Percentiles rank a stretch among this genome's conserved stretches.
phyloP scores from a whole-genome alignment of 495 filamentous ascomycete genomes.

The Podospora didyma region DNA sequence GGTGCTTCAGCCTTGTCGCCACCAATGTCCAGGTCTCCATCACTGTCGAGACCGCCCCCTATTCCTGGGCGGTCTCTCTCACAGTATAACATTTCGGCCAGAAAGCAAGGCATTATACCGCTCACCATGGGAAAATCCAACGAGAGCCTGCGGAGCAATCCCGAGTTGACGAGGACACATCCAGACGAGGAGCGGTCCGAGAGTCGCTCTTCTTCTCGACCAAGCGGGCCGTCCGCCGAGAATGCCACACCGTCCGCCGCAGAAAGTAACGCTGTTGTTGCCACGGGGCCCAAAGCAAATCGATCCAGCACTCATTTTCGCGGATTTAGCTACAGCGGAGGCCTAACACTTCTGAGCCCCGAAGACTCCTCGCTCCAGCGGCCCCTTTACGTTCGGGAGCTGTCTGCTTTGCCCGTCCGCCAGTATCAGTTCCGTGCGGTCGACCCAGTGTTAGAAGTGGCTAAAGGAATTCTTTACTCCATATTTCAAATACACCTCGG shows the following conservation, averaged over 20 bases:
- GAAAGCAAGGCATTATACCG: conserved; percentile 63
- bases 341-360: conserved; percentile 48
- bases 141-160: conserved; percentile 78
- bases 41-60: conserved; percentile 60
- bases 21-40: conserved; percentile 15
- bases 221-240: not conserved
- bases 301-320: conserved; percentile 66
- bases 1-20: conserved; percentile 19
- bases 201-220: conserved; percentile 6
- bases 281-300: conserved; percentile 30
- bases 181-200: conserved; percentile 34
- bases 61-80: conserved; percentile 71
- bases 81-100: conserved; percentile 54
- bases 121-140: conserved; percentile 56
- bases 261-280: not conserved
- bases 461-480: conserved; percentile 82
- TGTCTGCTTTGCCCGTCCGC: conserved; percentile 79
- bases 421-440: conserved; percentile 51
- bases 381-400: conserved; percentile 58
- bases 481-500: conserved; percentile 71
- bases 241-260: not conserved
- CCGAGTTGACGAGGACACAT: conserved; percentile 67
- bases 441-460: conserved; percentile 66
- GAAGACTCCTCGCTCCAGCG: conserved; percentile 46
- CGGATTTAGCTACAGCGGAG: conserved; percentile 63